Base-by-base conservation (phyloP, 2,329 filamentous ascomycete species). In the Pseudomassariella vexata region DNA sequence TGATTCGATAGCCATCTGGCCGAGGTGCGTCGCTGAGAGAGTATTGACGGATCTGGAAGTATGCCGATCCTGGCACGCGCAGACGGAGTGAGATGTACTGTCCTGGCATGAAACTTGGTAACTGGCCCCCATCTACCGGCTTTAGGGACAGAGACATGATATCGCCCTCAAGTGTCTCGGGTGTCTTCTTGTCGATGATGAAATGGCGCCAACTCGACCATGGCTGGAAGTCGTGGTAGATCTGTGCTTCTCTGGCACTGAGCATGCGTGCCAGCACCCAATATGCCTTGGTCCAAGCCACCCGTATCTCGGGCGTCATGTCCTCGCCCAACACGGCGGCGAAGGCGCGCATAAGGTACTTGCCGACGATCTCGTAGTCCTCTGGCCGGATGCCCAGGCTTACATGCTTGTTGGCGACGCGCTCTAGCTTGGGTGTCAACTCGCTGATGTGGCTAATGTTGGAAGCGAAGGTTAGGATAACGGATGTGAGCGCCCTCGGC, bases 221-320 rank as follows among this genome's bases (percentile, higher is more conserved):
- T 19, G 61, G 59, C n/a, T 68, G 62, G 30, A 75, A 74, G 19
- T 70, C 61, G 21, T 67, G 59, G 57, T 85, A 85, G 28, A 87
- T 59, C 37, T 75, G 64, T 5, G 62, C 63, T 52, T 87, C 83
- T 30, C 76, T 70, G 14, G 63, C 68, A 44, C 84, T 85, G 61
- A 87, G 73, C 61, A 87, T 73, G 53, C 79, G 70, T 17, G 83
- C 82, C 16, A 88, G 71, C 46, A 85, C 68, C 70, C 73, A 79
- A 59, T 87, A 88, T 2, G 83, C 83, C 31, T 75, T 73, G 5
- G 60, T 69, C 83, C 83, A 88, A 7, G 83, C 82, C 9, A 73
- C 66, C 32, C 74, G 66, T 19, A 83, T 68, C 14, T 79, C 72
- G 0, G 70, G 62, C 1, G 81, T 86, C 60, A 82, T 75, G 15